Conservation (phyloP, 495 filamentous ascomycete genomes). For the Xylaria castorea region DNA sequence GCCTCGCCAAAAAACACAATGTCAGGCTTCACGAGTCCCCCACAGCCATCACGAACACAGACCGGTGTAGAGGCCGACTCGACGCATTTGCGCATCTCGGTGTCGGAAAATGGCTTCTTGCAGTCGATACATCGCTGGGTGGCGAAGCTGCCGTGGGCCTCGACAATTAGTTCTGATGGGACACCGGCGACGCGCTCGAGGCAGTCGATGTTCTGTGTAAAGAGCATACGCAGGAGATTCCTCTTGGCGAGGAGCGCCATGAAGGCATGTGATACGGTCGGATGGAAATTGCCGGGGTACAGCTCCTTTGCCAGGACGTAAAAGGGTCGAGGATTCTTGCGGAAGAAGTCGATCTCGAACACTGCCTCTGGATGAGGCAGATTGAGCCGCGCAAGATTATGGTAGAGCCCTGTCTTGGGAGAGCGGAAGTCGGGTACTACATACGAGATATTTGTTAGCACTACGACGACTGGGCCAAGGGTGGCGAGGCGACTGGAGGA, state of each 20-base stretch:
- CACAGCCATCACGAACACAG: slow-evolving; percentile 66
- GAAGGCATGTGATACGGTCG: slow-evolving; percentile 73
- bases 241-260: slow-evolving; percentile 75
- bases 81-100: slow-evolving; percentile 74
- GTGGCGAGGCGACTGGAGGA: background rate
- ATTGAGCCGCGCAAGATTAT: slow-evolving; percentile 83
- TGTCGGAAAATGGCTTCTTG: slow-evolving; percentile 69
- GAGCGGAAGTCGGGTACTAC: slow-evolving; percentile 77
- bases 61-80: slow-evolving; percentile 67
- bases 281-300: slow-evolving; percentile 88
- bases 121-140: slow-evolving; percentile 90
- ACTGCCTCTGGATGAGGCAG: slow-evolving; percentile 80
- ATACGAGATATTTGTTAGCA: slow-evolving; percentile 37
- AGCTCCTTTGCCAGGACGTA: slow-evolving; percentile 90
- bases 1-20: slow-evolving; percentile 92
- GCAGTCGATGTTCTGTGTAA: slow-evolving; percentile 98
- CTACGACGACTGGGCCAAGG: background rate
- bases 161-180: slow-evolving; percentile 78
- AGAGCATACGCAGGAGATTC: slow-evolving; percentile 79
- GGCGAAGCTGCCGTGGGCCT: slow-evolving; percentile 96
- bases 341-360: slow-evolving; percentile 90
- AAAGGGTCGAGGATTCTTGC: slow-evolving; percentile 83
- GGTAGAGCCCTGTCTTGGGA: slow-evolving; percentile 76
- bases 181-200: slow-evolving; percentile 89
- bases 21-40: slow-evolving; percentile 90